Conservation (phyloP, 441 rosid species). For the Euphorbia corollata region DNA sequence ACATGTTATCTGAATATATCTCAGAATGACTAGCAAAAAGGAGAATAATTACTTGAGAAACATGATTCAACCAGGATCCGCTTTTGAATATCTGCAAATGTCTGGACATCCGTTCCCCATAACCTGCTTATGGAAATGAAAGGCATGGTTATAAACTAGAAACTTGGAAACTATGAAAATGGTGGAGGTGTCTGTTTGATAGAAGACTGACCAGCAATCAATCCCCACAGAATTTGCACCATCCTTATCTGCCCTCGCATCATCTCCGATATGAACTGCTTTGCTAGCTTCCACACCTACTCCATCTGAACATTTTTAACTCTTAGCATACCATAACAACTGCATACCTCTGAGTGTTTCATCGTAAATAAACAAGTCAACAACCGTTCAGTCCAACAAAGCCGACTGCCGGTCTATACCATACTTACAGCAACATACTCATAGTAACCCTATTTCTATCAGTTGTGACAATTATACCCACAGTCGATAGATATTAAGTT, state of each 20-base stretch:
- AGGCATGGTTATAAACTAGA: too few species aligned
- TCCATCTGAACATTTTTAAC: constrained; percentile 37
- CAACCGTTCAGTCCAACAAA: background rate
- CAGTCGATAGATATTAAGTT: background rate
- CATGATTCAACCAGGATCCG: constrained; percentile 34
- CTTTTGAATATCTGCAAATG: constrained; percentile 50
- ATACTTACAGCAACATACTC: background rate
- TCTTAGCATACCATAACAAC: background rate
- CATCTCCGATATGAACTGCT: constrained; percentile 74
- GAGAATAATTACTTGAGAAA: constrained; percentile 9
- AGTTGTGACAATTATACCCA: background rate
- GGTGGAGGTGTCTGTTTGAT: too few species aligned
- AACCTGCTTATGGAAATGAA: constrained; percentile 40
- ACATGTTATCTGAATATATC: too few species aligned
- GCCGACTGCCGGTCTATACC: background rate
- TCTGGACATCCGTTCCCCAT: constrained; percentile 65
- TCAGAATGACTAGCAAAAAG: too few species aligned
- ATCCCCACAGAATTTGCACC: constrained; percentile 68
- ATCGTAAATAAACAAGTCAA: background rate
- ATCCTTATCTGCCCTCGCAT: constrained; percentile 55
- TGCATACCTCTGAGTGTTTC: background rate
- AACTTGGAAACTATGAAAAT: too few species aligned
- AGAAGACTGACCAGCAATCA: constrained; percentile 54
- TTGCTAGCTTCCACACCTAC: constrained; percentile 40
- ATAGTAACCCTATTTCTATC: background rate